Base-by-base conservation (phyloP, 2,329 filamentous ascomycete genomes). In the Pseudogymnoascus verrucosus region DNA sequence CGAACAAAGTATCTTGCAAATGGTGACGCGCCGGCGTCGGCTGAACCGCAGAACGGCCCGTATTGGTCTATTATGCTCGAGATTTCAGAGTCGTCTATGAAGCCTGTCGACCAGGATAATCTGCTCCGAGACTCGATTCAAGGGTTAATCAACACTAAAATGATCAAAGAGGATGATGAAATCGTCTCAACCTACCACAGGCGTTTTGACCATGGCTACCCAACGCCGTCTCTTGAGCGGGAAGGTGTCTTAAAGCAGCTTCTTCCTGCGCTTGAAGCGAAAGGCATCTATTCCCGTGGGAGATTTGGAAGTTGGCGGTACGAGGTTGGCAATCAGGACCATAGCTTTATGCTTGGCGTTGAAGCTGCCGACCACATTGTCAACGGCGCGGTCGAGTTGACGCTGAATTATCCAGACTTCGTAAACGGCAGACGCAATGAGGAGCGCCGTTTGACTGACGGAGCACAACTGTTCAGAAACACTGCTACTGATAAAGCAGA, bases 41-140 rank as follows among this genome's bases (percentile, higher is more conserved):
- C 81, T 61, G 87, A 90, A 73, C 79, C 91, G 65, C 84, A 95
- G 82, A 85, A 89, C 73, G 95, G 95, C 36, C 95, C 95, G 44
- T 99, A 99, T 87, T 99, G 95, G 95, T 98, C 93, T 68, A 96
- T 99, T 82, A 99, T 99, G 95, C 81, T 99, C 71, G 95, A 99
- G 79, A 89, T 99, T 66, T 98, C 95, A 34, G 91, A 99, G 79
- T 98, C 93, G 34, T 86, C 85, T 73, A 86, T 96, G 88, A 99
- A 99, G 85, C 91, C 92, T 40, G 93, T 98, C 34, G 87, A 98
- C 77, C 81, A 89, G 71, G 86, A 87, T 71, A 96, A 89, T 76
- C 79, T 99, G 67, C 83, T 99, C 72, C 85, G 84, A 77, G 93
- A 99, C 74, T 95, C 86, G 73, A 98, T 99, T 76, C 90, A 96